A percentile compares a stretch with the other conserved stretches of the same genome.
These are phyloP conservation scores for Irpex sp. DNA, from an alignment of 1,284 basidiomycete species.

Conservation along the genomic window DNA sequence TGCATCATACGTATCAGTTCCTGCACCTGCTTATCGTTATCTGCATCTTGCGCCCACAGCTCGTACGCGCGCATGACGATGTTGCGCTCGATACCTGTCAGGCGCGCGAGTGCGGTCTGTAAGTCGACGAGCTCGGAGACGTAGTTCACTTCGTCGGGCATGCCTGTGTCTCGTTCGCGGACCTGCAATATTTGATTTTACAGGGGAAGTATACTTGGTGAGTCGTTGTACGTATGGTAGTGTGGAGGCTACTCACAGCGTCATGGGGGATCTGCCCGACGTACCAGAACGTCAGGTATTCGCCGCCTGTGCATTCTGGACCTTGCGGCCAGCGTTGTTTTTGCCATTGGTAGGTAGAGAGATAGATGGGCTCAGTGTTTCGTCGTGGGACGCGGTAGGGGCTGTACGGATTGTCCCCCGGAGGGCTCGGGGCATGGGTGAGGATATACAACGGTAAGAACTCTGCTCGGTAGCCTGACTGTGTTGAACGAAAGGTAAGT, in stretches of 20 bases:
- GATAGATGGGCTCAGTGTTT: conserved; percentile 46
- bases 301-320: conserved; percentile 30
- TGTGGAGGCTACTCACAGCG: conserved; percentile 39
- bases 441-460: conserved; percentile 43
- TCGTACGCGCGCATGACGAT: conserved; percentile 11
- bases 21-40: background rate
- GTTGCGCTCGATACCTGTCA: background rate
- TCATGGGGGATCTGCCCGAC: conserved; percentile 45
- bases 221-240: background rate
- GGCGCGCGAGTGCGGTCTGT: conserved; percentile 26
- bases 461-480: conserved; percentile 49
- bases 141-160: conserved; percentile 52
- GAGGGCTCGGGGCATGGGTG: conserved; percentile 38
- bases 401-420: conserved; percentile 11
- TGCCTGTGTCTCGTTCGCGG: conserved; percentile 45
- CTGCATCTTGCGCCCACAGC: conserved; percentile 14
- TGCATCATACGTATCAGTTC: background rate
- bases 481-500: background rate
- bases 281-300: conserved; percentile 54
- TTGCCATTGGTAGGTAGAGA: conserved; percentile 32
- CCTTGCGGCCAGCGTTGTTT: conserved; percentile 14
- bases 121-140: conserved; percentile 26
- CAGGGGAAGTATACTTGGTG: background rate
- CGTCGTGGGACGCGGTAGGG: conserved; percentile 25
- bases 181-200: conserved; percentile 28